Base-by-base conservation (phyloP, 257 asterid species). In the Nicotiana obtusifolia region DNA sequence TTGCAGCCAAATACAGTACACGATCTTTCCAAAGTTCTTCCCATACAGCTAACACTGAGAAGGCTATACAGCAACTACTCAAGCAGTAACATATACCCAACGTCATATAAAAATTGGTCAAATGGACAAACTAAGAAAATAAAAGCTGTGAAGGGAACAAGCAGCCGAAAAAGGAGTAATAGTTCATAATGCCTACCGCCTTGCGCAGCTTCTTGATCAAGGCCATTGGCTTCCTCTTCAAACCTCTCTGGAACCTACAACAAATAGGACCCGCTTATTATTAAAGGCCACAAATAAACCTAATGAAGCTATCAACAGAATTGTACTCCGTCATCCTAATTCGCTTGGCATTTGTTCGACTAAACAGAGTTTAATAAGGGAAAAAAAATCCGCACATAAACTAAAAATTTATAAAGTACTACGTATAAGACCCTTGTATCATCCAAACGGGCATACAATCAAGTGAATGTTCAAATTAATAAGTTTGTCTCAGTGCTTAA, bases 211-310 rank as follows among this genome's bases (percentile, higher is more conserved):
- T 86, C 88, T 86, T 86, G 65, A 86, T 83, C 82, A 85, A 80
- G 10, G 88, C 88, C 86, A 85, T 78, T 64, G 88, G 86, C 86
- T 85, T 85, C 84, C 88, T 82, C 84, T 83, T 85, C 88, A 86
- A 81, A 67, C 86, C 88, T 49, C 88, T 81, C 86, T 83, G 76
- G 75, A 83, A 86, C 88, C 88, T 86, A 83, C 31, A 62, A 62
- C 69, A 35, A 68, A 68, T 35, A 20, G 41, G 22, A 20, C 22
- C 57, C 57, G 10, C 33, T 11, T 37, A 9, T 41, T 2, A 41
- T 9, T 41, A 41, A 41, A 13, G 49, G 49, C 49, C 13, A 41
- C 49, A 2, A 41, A 8, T 13, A 41, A 41, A 41, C 49, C 49
- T 41, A 41, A 9, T 41, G 49, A 9, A 41, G 49, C 49, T 41